Percentiles rank a stretch among this genome's conserved stretches.
Evolutionary conservation across 371 early-diverging fungal genomes (phyloP).

Genomic region (Scutellospora calospora): DNA sequence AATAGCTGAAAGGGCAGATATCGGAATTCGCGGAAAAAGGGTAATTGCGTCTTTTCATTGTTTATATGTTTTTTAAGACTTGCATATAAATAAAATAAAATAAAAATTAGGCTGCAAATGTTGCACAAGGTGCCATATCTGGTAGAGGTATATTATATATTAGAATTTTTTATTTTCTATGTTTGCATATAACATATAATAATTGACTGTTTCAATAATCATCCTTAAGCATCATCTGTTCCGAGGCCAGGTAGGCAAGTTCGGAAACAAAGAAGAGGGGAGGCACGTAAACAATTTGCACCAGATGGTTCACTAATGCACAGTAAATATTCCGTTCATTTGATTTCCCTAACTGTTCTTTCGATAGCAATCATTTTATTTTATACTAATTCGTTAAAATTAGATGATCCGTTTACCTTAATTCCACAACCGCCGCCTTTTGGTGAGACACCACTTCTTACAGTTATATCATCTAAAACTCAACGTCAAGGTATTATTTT

Average conservation of each 20-base stretch:
- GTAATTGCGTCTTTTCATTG: background rate
- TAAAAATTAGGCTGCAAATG: background rate
- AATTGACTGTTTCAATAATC: background rate
- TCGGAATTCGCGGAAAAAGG: constrained; percentile 1
- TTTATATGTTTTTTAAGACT: background rate
- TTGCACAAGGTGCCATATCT: background rate
- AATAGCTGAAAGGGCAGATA: background rate
- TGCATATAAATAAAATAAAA: background rate
- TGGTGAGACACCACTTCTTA: constrained; percentile 34
- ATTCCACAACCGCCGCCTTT: constrained; percentile 3
- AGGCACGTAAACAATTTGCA: background rate
- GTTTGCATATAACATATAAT: background rate
- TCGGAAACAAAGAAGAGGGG: constrained; percentile 16
- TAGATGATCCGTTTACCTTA: background rate
- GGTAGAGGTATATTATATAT: background rate
- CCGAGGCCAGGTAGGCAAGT: background rate
- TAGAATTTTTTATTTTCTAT: background rate
- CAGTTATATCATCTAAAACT: constrained; percentile 34
- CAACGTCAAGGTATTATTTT: constrained; percentile 17
- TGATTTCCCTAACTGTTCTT: too few species aligned
- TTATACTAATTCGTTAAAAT: too few species aligned
- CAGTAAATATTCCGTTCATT: background rate
- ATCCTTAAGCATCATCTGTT: background rate
- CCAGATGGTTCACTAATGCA: constrained; percentile 29
- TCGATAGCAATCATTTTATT: background rate